These are phyloP conservation scores for Euryodendron excelsum DNA, from an alignment of 148 eudicot genomes.

Conservation along the genomic window DNA sequence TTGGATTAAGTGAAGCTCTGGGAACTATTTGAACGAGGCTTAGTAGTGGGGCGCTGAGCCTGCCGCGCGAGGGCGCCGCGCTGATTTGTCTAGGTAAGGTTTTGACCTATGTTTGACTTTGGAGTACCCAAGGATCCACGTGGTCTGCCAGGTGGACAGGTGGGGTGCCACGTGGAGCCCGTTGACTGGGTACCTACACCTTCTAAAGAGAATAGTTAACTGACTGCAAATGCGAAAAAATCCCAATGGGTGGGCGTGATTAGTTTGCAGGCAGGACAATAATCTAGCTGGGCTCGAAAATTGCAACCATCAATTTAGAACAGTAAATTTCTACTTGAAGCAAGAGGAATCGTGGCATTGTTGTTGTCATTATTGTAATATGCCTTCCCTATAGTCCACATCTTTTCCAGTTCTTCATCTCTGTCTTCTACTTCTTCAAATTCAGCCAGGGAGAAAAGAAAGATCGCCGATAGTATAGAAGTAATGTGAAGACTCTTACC, in stretches of 20 bases:
- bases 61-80: too few species aligned
- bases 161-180: too few species aligned
- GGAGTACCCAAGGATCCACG: too few species aligned
- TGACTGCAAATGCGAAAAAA: neutral
- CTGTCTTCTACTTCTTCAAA: neutral
- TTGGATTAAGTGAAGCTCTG: too few species aligned
- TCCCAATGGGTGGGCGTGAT: neutral
- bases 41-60: too few species aligned
- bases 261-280: constrained; percentile 3
- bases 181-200: too few species aligned
- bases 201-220: neutral
- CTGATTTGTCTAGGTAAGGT: too few species aligned
- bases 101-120: too few species aligned
- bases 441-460: constrained; percentile 7
- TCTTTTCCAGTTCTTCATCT: neutral
- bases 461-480: neutral
- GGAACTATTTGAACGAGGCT: too few species aligned
- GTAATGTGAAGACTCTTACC: neutral
- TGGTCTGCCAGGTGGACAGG: too few species aligned
- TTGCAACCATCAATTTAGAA: neutral
- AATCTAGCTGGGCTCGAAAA: neutral
- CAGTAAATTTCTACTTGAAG: neutral
- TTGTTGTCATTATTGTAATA: neutral
- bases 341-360: neutral
- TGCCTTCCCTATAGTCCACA: neutral